Conservation (phyloP, 441 rosid genomes). For the Pelargonium citronellum region DNA sequence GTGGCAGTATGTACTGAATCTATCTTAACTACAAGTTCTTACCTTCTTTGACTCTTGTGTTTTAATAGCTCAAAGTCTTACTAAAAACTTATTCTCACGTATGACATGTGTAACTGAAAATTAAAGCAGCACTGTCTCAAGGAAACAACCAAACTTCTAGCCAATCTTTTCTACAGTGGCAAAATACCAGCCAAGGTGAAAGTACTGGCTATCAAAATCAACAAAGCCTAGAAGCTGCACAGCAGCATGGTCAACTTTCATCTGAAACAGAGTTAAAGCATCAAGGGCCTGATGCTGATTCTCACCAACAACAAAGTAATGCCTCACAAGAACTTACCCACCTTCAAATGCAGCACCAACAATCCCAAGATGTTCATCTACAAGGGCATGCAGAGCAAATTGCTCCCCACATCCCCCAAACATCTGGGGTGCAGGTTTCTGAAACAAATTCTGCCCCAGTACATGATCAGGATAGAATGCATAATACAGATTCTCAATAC, state of each 20-base stretch:
- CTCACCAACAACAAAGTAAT: constrained; percentile 42
- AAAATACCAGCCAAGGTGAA: constrained; percentile 37
- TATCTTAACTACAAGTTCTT: not conserved
- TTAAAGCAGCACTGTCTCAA: constrained; percentile 26
- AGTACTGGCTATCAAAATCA: constrained; percentile 39
- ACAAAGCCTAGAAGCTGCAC: constrained; percentile 35
- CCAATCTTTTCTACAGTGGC: constrained; percentile 50
- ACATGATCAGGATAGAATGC: constrained; percentile 39
- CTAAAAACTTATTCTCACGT: not conserved
- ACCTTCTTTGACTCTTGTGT: not conserved
- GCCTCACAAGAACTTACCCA: constrained; percentile 31
- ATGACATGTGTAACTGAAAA: constrained; percentile 13
- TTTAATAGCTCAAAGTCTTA: not conserved
- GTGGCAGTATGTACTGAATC: not conserved
- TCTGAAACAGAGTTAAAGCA: constrained; percentile 34
- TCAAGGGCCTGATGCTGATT: constrained; percentile 37
- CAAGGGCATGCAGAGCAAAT: constrained; percentile 40
- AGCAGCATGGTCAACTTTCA: constrained; percentile 45
- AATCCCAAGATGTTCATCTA: constrained; percentile 46
- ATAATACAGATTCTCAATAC: constrained; percentile 45
- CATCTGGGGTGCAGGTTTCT: constrained; percentile 40
- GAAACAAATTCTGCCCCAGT: constrained; percentile 40
- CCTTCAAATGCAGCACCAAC: constrained; percentile 37
- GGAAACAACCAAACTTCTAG: constrained; percentile 42
- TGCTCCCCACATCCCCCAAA: constrained; percentile 44